A percentile compares a stretch with the other conserved stretches of the same genome.
phyloP scores from a whole-genome alignment of 106 monocot species.

The Iris macrosiphon region DNA sequence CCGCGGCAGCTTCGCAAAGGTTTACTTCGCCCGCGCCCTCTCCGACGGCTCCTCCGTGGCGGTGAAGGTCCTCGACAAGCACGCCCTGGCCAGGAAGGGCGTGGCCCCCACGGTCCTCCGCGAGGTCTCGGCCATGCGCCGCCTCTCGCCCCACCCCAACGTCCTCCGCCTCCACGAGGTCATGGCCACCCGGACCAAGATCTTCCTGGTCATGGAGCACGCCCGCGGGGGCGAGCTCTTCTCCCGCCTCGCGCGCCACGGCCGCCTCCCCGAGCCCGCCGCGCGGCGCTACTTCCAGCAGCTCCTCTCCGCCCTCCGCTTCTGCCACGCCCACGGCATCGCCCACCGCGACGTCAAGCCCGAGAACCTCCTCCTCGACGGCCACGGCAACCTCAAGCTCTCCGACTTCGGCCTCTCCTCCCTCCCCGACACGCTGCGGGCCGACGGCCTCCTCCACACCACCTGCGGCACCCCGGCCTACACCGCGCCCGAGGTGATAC shows the following conservation, averaged over 20 bases:
- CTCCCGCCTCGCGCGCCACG: conserved; percentile 11
- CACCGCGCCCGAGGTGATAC: conserved; percentile 43
- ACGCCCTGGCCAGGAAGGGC: conserved; percentile 1
- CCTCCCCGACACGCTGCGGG: conserved; percentile 32
- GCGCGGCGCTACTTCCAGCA: conserved; percentile 48
- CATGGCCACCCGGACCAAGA: conserved; percentile 42
- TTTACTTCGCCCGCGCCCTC: conserved; percentile 8
- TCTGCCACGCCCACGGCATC: conserved; percentile 71
- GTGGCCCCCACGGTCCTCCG: conserved; percentile 18
- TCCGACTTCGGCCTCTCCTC: conserved; percentile 73
- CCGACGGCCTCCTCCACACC: conserved; percentile 44
- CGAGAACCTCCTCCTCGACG: conserved; percentile 69
- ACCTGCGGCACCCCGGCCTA: conserved; percentile 54
- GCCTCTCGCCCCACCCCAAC: conserved; percentile 43
- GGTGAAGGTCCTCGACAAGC: conserved; percentile 26
- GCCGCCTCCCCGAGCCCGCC: conserved; percentile 25
- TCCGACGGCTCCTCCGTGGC: conserved; percentile 16
- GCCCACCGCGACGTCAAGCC: conserved; percentile 78
- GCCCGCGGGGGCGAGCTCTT: conserved; percentile 26
- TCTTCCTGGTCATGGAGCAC: conserved; percentile 50
- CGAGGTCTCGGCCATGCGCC: conserved; percentile 44
- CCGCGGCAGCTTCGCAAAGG: conserved; percentile 31
- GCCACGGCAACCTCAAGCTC: conserved; percentile 35
- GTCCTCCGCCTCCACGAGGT: conserved; percentile 42
- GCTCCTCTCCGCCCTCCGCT: conserved; percentile 59